Base-by-base conservation (phyloP, 495 filamentous ascomycete genomes). In the Pyronema omphalodes region DNA sequence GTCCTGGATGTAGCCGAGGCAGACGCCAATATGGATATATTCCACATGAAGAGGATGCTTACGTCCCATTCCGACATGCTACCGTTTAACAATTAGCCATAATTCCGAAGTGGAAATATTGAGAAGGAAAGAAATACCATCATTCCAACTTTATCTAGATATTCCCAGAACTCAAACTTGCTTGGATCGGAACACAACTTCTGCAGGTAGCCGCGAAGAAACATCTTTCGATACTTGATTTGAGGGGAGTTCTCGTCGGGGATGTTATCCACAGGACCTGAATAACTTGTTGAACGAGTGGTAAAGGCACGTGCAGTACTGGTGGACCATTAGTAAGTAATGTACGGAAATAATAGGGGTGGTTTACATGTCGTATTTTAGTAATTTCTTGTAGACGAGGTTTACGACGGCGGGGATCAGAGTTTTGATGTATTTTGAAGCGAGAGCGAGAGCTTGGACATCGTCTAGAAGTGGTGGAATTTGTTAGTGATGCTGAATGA, bases 381-480 rank as follows among this genome's bases (percentile, higher is more conserved):
- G 70, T 4, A 87, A 72, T 61, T 87, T 85, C 49, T 77, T 78
- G 68, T 86, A 87, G n/a, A 86, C 80, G 53, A 85, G 79, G 64
- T 84, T 85, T 65, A 79, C 76, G 29, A 79, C 70, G 9, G 76
- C 80, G 0, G 83, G 83, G 47, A 85, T 84, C 43, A 86, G 71
- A 14, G 79, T 75, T 58, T 82, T 82, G 67, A 86, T 78, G 68
- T 84, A 84, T 62, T 82, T 84, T 49, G 71, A 66, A 40, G 79
- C 81, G n/a, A 70, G 66, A 7, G 71, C 62, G 36, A 87, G 73
- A 29, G 81, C 81, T 55, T 82, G 79, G 56, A 81, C 73, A 61
- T 87, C 83, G 50, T 69, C 81, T 83, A 59, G 19, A 35, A 7
- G 44, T 18, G 6, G 39, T 33, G 54, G 23, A 5, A 2, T 29